A percentile compares a stretch with the other conserved stretches of the same genome.
Evolutionary conservation across 2,329 filamentous ascomycete genomes (phyloP).

Genomic region (Fusarium nurragi): DNA sequence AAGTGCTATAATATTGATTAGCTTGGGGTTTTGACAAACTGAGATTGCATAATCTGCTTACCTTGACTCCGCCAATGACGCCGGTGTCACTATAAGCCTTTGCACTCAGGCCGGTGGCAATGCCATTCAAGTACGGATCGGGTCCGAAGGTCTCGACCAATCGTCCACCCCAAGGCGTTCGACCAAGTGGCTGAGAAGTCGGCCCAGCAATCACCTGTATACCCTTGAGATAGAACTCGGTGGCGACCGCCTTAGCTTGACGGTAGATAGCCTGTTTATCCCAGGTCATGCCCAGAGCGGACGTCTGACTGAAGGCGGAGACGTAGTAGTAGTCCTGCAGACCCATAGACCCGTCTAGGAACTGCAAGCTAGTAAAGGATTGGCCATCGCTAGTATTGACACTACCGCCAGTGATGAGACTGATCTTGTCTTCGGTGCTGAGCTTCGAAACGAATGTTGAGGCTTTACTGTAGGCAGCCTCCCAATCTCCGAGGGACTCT

Average conservation of each 20-base stretch:
- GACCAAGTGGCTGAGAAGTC: not conserved
- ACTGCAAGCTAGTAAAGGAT: not conserved
- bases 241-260: not conserved
- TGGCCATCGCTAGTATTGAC: not conserved
- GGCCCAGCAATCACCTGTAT: not conserved
- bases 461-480: too few species aligned
- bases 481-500: too few species aligned
- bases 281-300: conserved; percentile 43
- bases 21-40: too few species aligned
- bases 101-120: too few species aligned
- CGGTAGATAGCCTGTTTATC: not conserved
- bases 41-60: too few species aligned
- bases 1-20: too few species aligned
- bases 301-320: conserved; percentile 56
- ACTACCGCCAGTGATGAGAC: not conserved
- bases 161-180: conserved; percentile 67
- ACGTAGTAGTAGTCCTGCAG: too few species aligned
- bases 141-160: conserved; percentile 92
- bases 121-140: conserved; percentile 83
- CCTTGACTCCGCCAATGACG: conserved; percentile 62
- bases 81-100: too few species aligned
- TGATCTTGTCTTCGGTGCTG: not conserved
- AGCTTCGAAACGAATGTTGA: not conserved
- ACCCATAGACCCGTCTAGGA: too few species aligned
- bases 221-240: not conserved